These are phyloP conservation scores for Lichtheimia ornata DNA, from an alignment of 371 early-diverging fungal genomes.

Conservation along the genomic window DNA sequence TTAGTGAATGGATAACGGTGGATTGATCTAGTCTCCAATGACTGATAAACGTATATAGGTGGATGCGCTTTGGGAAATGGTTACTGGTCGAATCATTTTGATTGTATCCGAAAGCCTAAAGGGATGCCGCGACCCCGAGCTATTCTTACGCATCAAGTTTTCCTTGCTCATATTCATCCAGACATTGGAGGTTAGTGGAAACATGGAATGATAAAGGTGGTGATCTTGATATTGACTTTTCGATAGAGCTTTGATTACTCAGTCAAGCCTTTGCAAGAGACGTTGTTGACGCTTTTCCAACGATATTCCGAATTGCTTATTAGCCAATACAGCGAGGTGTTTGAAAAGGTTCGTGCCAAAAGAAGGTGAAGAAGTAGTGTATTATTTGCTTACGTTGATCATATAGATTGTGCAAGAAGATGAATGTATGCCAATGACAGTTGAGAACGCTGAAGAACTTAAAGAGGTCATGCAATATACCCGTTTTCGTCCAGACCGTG, in stretches of 20 bases:
- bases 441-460: constrained; percentile 67
- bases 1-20: constrained; percentile 32
- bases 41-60: constrained; percentile 42
- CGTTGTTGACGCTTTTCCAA: constrained; percentile 75
- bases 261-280: constrained; percentile 54
- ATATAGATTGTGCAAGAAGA: constrained; percentile 78
- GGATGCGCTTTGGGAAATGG: constrained; percentile 89
- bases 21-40: not conserved
- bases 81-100: constrained; percentile 75
- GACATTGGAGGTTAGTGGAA: constrained; percentile 75
- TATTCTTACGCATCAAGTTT: constrained; percentile 78
- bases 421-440: constrained; percentile 83
- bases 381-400: not conserved
- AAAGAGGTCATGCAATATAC: constrained; percentile 57
- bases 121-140: constrained; percentile 76
- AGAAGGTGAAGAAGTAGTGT: too few relatives aligned
- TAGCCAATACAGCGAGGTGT: constrained; percentile 65
- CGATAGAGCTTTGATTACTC: constrained; percentile 49
- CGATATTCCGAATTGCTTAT: constrained; percentile 81
- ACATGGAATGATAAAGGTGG: not conserved
- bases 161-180: constrained; percentile 82
- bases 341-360: constrained; percentile 59
- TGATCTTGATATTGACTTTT: not conserved
- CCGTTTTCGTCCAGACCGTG: constrained; percentile 50
- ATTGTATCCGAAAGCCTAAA: constrained; percentile 80